Evolutionary conservation across 176 grass and related monocot species (phyloP).

Genomic region (Poa annua): DNA sequence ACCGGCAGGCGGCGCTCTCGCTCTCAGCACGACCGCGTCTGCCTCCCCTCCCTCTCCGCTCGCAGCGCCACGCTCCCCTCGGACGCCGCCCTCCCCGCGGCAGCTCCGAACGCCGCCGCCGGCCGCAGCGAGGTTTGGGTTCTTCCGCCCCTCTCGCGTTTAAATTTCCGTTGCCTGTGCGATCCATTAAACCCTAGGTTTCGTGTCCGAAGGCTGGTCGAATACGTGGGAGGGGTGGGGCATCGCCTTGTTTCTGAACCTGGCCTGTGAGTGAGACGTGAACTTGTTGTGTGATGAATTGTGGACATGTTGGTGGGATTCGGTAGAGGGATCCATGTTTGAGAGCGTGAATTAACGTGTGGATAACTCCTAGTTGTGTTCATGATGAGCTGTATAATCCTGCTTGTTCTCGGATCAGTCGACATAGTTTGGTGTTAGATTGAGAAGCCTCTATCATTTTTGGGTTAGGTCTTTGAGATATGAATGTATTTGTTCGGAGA

Average conservation of each 20-base stretch:
- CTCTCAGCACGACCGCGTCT: background rate
- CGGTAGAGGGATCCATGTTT: background rate
- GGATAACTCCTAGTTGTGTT: background rate
- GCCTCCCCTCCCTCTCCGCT: background rate
- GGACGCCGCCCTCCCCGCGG: background rate
- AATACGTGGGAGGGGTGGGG: background rate
- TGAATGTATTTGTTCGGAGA: background rate
- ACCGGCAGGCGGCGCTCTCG: background rate
- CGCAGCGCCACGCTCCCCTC: background rate
- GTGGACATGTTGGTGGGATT: background rate
- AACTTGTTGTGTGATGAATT: too few relatives aligned
- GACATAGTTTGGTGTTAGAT: background rate
- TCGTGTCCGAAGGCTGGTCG: background rate
- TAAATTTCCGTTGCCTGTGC: background rate
- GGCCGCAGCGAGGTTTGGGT: slow-evolving; percentile 2
- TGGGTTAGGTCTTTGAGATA: background rate
- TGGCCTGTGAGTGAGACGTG: too few relatives aligned
- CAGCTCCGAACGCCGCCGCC: background rate
- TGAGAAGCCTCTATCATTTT: background rate
- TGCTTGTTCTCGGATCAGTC: too few relatives aligned
- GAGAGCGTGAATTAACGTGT: background rate
- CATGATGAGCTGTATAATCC: background rate
- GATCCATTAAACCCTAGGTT: slow-evolving; percentile 4
- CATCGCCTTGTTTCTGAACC: too few relatives aligned
- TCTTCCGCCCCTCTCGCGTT: background rate